Evolutionary conservation across 1,139 yeast genomes (phyloP).

Genomic region (Debaryomyces fabryi): DNA sequence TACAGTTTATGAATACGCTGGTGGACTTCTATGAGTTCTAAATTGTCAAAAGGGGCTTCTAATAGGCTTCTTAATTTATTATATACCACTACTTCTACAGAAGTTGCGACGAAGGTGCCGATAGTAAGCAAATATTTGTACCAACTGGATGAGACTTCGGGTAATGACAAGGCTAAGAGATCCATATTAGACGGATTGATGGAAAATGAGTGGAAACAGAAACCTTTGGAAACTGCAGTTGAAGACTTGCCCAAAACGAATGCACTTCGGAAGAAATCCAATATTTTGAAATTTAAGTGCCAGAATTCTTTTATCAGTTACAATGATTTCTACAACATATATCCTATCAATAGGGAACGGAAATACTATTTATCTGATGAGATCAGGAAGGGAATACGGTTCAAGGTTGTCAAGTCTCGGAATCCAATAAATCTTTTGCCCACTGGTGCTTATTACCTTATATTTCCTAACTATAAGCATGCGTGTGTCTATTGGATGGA

Average conservation of each 20-base stretch:
- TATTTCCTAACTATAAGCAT: constrained; percentile 48
- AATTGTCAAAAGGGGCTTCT: constrained; percentile 24
- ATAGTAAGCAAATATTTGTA: constrained; percentile 30
- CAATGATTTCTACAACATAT: constrained; percentile 42
- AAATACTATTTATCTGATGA: constrained; percentile 26
- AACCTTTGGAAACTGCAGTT: constrained; percentile 29
- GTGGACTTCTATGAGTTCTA: constrained; percentile 14
- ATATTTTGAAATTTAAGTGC: constrained; percentile 39
- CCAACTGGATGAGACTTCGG: constrained; percentile 16
- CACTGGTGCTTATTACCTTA: constrained; percentile 52
- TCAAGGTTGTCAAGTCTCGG: constrained; percentile 49
- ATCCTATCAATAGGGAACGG: constrained; percentile 37
- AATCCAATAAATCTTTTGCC: constrained; percentile 47
- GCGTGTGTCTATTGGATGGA: constrained; percentile 57
- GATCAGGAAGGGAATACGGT: constrained; percentile 27
- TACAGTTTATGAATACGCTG: not conserved
- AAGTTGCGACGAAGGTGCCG: constrained; percentile 31
- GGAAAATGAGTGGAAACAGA: constrained; percentile 37
- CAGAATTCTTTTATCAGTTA: constrained; percentile 38
- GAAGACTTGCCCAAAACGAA: constrained; percentile 21
- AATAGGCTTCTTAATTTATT: constrained; percentile 35
- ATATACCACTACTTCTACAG: constrained; percentile 33
- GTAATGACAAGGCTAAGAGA: constrained; percentile 7
- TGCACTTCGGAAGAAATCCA: constrained; percentile 20
- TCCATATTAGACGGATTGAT: constrained; percentile 34